phyloP scores from a whole-genome alignment of 2,329 filamentous ascomycete species.

The Fusarium subglutinans region DNA sequence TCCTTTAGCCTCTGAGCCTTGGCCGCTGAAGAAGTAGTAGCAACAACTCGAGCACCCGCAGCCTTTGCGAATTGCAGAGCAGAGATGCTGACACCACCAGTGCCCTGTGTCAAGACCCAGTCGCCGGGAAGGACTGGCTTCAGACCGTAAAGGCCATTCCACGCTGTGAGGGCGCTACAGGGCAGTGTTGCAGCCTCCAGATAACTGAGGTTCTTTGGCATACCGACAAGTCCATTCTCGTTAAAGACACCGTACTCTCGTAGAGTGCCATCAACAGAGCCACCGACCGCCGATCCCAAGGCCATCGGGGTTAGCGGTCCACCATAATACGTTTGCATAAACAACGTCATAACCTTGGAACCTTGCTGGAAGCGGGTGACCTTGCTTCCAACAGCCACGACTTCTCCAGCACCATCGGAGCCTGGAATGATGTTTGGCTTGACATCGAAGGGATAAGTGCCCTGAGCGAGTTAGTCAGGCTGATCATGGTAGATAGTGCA shows the following conservation, averaged over 20 bases:
- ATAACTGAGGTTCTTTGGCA: neutral
- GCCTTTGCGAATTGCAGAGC: neutral
- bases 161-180: neutral
- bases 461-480: neutral
- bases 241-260: neutral
- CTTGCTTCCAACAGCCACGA: neutral
- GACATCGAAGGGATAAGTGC: neutral
- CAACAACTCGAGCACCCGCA: neutral
- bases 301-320: neutral
- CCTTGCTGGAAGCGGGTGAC: neutral
- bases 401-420: neutral
- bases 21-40: neutral
- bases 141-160: neutral
- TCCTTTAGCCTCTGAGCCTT: neutral
- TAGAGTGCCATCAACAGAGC: neutral
- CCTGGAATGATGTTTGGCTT: neutral
- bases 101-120: neutral
- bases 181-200: neutral
- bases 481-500: fast-evolving
- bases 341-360: neutral
- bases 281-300: neutral
- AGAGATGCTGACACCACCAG: neutral
- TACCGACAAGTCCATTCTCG: neutral
- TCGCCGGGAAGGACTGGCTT: neutral
- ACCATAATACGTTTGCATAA: neutral